Conservation (phyloP, 108 stramenopile genomes). For the Cyclotella kingstonii region DNA sequence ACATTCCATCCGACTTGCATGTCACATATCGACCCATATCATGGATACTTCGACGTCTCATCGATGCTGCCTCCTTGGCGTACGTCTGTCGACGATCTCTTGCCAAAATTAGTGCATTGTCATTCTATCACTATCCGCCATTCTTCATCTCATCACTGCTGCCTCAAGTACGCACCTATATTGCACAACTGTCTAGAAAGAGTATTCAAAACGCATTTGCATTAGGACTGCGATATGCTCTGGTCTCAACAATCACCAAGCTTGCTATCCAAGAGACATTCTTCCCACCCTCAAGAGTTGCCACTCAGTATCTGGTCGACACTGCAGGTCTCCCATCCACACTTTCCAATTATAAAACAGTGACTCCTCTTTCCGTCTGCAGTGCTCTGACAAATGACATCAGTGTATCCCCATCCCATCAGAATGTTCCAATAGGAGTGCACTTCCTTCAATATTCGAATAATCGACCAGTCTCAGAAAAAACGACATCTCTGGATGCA, state of each 20-base stretch:
- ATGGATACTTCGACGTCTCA: conserved; percentile 5
- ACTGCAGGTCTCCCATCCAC: conserved; percentile 54
- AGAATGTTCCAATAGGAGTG: conserved; percentile 45
- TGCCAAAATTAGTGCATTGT: conserved; percentile 7
- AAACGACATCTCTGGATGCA: conserved; percentile 26
- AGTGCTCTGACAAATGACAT: neutral
- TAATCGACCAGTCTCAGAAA: conserved; percentile 10
- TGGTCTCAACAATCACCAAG: conserved; percentile 24
- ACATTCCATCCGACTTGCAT: conserved; percentile 48
- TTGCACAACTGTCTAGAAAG: neutral
- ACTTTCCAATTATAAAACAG: conserved; percentile 53
- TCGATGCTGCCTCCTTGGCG: conserved; percentile 28
- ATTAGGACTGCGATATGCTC: neutral
- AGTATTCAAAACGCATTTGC: neutral
- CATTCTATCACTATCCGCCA: neutral
- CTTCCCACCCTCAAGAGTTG: conserved; percentile 55
- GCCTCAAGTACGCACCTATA: conserved; percentile 27
- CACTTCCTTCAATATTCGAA: conserved; percentile 48
- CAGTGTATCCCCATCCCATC: neutral
- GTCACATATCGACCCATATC: conserved; percentile 59
- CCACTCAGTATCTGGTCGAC: conserved; percentile 43
- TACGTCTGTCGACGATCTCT: conserved; percentile 28
- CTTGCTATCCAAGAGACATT: conserved; percentile 57
- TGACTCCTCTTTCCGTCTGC: conserved; percentile 13
- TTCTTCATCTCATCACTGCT: conserved; percentile 18